Evolutionary conservation across 2,329 filamentous ascomycete species (phyloP), one percentile per base, ranked within the genome.

Genomic region (Ophiosphaerella narmari): DNA sequence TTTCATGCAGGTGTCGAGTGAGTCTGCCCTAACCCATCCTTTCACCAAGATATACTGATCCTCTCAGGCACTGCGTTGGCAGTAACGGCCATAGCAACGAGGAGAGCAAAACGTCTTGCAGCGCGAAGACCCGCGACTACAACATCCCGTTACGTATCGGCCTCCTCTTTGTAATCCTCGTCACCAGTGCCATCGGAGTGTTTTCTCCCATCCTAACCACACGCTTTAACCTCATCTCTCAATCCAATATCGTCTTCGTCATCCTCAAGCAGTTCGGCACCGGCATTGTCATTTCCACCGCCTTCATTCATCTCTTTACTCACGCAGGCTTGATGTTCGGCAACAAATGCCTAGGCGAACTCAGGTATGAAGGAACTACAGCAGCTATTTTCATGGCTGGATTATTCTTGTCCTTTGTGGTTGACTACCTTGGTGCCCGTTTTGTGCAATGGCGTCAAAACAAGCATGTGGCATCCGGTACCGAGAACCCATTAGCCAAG

Each of bases 1-100:
- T 89, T 87, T 70, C 88, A 91, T 60, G 87, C 87, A 8, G 87
- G 87, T 33, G 85, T 91, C 18, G 86, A 90, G 86, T 89, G 75
- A 73, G 85, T 75, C 48, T 2, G n/a, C 9, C 32, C 9, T 16
- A 23, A 12, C 7, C 24, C 5, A 8, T 7, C 7, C 33, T 4
- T 39, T 54, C 52, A 41, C 31, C 16, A 23, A 41, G 49, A 12
- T 45, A 14, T 36, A 36, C 35, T 39, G 11, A 46, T 74, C 62
- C 79, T 52, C 32, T 9, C 50, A 73, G 80, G 54, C 83, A 89
- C 60, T 89, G 86, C 56, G 79, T 82, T 11, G 78, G 80, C 7
- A 77, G 67, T 13, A 75, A 74, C 73, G 9, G 43, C 43, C 78
- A 78, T 48, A 66, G 68, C 42, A 29, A 4, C 11, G 11, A 29